Evolutionary conservation across 208 protist genomes (phyloP).

Genomic region (Entamoeba invadens): DNA sequence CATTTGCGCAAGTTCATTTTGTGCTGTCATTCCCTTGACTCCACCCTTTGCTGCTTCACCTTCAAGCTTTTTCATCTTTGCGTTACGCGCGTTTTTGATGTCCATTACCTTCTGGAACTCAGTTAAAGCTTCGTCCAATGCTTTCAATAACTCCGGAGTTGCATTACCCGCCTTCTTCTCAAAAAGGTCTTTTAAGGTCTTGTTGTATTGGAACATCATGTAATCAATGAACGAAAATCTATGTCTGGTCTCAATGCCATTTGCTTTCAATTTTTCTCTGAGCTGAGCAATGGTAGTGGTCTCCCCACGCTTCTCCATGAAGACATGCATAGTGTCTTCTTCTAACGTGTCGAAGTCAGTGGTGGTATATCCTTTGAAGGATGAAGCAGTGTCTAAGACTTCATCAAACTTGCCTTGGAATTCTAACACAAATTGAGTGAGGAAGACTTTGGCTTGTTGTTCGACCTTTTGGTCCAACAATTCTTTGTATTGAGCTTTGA

Average conservation of each 20-base stretch:
- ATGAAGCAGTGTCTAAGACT: background rate
- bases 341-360: background rate
- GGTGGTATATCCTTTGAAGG: background rate
- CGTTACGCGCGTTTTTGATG: background rate
- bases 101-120: background rate
- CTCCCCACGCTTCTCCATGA: background rate
- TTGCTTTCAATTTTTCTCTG: background rate
- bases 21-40: background rate
- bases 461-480: background rate
- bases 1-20: background rate
- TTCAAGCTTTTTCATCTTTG: background rate
- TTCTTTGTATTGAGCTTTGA: background rate
- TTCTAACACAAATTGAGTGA: background rate
- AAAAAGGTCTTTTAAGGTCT: background rate
- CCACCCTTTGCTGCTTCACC: background rate
- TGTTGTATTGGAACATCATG: background rate
- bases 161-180: background rate
- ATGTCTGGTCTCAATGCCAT: background rate
- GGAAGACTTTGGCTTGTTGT: background rate
- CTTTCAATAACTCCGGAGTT: background rate
- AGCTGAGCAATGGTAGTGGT: background rate
- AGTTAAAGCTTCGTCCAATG: background rate
- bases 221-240: background rate
- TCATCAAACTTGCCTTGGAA: background rate
- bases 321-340: background rate